Evolutionary conservation across 2,329 filamentous ascomycete genomes (phyloP).

Genomic region (Tolypocladium tundrense): DNA sequence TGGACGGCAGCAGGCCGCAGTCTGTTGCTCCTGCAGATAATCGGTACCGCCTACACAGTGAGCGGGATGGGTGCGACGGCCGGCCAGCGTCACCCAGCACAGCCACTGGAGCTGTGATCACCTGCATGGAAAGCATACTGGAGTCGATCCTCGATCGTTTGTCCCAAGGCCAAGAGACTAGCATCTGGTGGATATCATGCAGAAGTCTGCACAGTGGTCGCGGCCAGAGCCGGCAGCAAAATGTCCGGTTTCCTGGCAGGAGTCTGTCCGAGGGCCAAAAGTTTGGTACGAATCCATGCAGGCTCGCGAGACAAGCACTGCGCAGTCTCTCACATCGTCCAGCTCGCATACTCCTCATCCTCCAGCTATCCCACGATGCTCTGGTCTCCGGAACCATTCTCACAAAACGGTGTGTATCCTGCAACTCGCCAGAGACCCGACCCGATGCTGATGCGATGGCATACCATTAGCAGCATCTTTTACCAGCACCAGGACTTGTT

Average conservation of each 20-base stretch:
- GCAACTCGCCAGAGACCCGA: not conserved
- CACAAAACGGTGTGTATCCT: slow-evolving; percentile 46
- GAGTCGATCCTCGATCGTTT: slow-evolving; percentile 18
- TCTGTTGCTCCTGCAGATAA: not conserved
- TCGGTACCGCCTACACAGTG: not conserved
- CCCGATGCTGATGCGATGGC: not conserved
- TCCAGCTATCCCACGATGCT: slow-evolving; percentile 50
- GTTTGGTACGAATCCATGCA: slow-evolving; percentile 33
- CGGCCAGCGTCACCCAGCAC: not conserved
- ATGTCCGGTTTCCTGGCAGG: slow-evolving; percentile 36
- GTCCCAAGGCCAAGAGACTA: slow-evolving; percentile 13
- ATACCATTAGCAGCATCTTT: slow-evolving; percentile 56
- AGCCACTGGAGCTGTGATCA: slow-evolving; percentile 15
- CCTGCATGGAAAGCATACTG: slow-evolving; percentile 25
- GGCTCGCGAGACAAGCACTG: not conserved
- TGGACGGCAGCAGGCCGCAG: not conserved
- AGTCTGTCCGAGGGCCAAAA: slow-evolving; percentile 36
- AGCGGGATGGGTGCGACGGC: not conserved
- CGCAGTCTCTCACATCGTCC: not conserved
- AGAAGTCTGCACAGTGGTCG: slow-evolving; percentile 6
- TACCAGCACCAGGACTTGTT: slow-evolving; percentile 70
- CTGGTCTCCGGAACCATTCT: slow-evolving; percentile 42
- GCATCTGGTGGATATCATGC: slow-evolving; percentile 15
- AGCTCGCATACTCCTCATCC: slow-evolving; percentile 48
- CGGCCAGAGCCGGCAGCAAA: slow-evolving; percentile 5